Base-by-base conservation (phyloP, 2,329 filamentous ascomycete genomes). In the Exophiala sp. region DNA sequence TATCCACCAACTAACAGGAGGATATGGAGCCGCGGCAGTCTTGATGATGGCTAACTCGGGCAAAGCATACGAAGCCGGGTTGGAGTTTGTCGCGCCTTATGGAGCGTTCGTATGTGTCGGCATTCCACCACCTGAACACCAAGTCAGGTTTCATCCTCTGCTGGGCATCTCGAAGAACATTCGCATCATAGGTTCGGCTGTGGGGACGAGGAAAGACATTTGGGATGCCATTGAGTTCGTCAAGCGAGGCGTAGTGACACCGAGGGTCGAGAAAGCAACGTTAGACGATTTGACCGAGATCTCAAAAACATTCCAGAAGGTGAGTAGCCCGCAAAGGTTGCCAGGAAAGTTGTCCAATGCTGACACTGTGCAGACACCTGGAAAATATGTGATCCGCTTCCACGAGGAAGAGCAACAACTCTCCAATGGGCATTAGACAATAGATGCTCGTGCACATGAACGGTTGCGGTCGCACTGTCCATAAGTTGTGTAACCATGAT, bases 51-150 rank as follows among this genome's bases (percentile, higher is more conserved):
- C 59, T 1, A 59, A 53, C n/a, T 49, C 39, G 0, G 59, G 58
- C 0, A 61, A 57, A 21, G 59, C 57, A 11, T 62, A 62, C 34
- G 50, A 57, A 35, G 47, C 47, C 3, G 58, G 52, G 12, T 24
- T 73, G 38, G 65, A 67, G 12, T 65, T 70, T 55, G 58, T 72
- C 14, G 69, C 63, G 1, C 67, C 66, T 1, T 75, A 73, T 35
- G 72, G 73, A 0, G 71, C 70, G 0, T 54, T 74, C 11, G 69
- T 76, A 42, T 72, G 72, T 14, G 69, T 75, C 1, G 71, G 67
- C 6, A 43, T 75, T 5, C 47, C 54, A 16, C 33, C 51, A 18
- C 14, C 32, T 11, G 55, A 53, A 10, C 39, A 58, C 5, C 21
- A 44, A 21, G 39, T 54, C 10, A 47, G 35, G 41, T 49, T 54